Base-by-base conservation (phyloP, 1,284 basidiomycete species). In the Crepidotus sp. region DNA sequence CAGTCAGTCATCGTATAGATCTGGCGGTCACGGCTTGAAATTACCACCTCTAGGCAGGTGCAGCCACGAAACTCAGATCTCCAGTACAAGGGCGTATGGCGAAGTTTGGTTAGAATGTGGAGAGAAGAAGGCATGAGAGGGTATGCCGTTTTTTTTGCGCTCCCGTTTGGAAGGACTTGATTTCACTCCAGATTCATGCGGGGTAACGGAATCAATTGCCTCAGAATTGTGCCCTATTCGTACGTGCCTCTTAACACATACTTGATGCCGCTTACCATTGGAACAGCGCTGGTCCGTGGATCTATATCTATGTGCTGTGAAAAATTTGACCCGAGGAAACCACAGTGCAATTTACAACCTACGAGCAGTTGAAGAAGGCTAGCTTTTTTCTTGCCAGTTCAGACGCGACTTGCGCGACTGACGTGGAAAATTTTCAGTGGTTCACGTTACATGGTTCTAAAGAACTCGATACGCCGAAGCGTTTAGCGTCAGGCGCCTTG, bases 281-380 rank as follows among this genome's bases (percentile, higher is more conserved):
- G 38, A 14, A 4, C 40, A 46, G 48, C n/a, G 42, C 48, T 30
- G 48, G 48, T 46, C 25, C 36, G 27, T 27, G 8, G 18, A 19
- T 36, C 15, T 29, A 9, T 19, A 19, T 36, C 34, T 29, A 18
- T n/a, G n/a, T n/a, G n/a, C n/a, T n/a, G n/a, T 4, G n/a, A 8
- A 26, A 31, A 18, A 6, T 13, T 15, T 27, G 15, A 40, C 31
- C 34, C 18, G 27, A 21, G 35, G 45, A 29, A 17, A 22, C 31
- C 21, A 87, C 89, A 17, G 86, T 97, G 13, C 93, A 97, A 60
- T 97, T 97, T 62, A 89, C 90, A 0, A 87, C 91, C 6, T 88
- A 88, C 56, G 92, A 96, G 59, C 79, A 84, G 51, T 67, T 94
- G 51, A 97, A 96, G 67, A 85, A 81, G 65, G 80, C 84, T 46